Evolutionary conservation across 768 basidiomycete species (phyloP).

Genomic region (Boletus patriciae): DNA sequence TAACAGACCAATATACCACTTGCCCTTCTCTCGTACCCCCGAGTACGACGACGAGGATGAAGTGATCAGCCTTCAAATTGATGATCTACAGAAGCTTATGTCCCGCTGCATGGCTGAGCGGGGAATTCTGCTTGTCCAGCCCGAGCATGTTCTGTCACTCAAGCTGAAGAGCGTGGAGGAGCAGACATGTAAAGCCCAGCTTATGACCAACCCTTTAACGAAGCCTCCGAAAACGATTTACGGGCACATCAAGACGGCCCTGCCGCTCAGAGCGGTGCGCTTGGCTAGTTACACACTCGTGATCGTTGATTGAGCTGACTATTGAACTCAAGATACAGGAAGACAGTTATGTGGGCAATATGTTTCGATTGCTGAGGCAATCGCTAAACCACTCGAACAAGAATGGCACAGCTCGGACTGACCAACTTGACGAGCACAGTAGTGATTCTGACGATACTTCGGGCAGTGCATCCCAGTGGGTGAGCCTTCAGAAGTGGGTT

Average conservation of each 20-base stretch:
- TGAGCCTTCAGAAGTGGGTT: conserved; percentile 13
- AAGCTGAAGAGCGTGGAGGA: conserved; percentile 42
- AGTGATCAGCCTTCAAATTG: no score
- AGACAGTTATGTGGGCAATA: not conserved
- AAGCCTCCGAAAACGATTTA: not conserved
- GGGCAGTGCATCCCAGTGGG: conserved; percentile 8
- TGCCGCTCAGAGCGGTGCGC: not conserved
- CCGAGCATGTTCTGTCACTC: conserved; percentile 52
- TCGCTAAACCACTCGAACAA: no score
- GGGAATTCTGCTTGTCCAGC: conserved; percentile 48
- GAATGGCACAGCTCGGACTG: no score
- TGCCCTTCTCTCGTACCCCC: conserved; percentile 46
- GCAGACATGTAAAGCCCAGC: no score
- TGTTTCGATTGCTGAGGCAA: not conserved
- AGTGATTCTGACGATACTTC: no score
- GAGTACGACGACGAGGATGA: conserved; percentile 13
- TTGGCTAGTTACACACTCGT: not conserved
- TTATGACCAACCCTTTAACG: conserved; percentile 15
- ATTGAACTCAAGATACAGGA: not conserved
- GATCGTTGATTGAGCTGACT: not conserved
- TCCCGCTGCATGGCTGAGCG: conserved; percentile 35
- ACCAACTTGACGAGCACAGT: no score
- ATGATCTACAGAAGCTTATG: conserved; percentile 31
- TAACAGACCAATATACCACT: conserved; percentile 44
- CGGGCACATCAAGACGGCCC: not conserved